A percentile compares a stretch with the other conserved stretches of the same genome.
These are phyloP conservation scores for Botryotinia narcissicola DNA, from an alignment of 2,329 filamentous ascomycete species.

Conservation along the genomic window DNA sequence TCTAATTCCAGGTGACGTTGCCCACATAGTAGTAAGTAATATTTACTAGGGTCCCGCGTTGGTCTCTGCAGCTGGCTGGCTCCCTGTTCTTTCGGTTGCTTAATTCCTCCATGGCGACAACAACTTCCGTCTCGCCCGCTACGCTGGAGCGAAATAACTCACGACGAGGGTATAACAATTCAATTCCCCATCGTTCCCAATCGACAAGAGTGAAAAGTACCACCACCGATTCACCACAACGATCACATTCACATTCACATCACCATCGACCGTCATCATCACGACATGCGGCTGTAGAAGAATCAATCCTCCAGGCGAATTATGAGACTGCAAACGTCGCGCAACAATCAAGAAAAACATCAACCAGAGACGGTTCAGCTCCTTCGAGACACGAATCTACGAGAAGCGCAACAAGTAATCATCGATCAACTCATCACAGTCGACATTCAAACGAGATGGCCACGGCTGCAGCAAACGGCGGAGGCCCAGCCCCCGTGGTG, in stretches of 20 bases:
- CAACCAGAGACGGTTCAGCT: constrained; percentile 35
- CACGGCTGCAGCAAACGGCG: constrained; percentile 52
- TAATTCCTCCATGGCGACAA: constrained; percentile 29
- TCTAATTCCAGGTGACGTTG: constrained; percentile 9
- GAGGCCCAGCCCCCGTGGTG: constrained; percentile 51
- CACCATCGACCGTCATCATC: constrained; percentile 40
- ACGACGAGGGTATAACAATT: constrained; percentile 32
- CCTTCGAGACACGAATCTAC: constrained; percentile 33
- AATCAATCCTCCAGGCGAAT: constrained; percentile 59
- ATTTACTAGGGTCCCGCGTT: constrained; percentile 13
- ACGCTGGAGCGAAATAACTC: constrained; percentile 31
- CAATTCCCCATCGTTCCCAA: constrained; percentile 34
- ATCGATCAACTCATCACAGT: constrained; percentile 38
- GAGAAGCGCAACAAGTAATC: constrained; percentile 42
- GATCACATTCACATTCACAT: constrained; percentile 29
- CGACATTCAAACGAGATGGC: constrained; percentile 45
- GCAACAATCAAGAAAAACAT: constrained; percentile 34
- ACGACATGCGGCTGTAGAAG: constrained; percentile 43
- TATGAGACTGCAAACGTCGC: constrained; percentile 70
- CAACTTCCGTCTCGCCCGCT: constrained; percentile 30
- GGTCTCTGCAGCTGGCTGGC: constrained; percentile 24
- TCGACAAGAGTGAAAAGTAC: constrained; percentile 32
- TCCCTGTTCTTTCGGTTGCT: constrained; percentile 19
- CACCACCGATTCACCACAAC: constrained; percentile 29
- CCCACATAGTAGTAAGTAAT: background rate